Base-by-base conservation (phyloP, 1,284 basidiomycete species). In the Apiotrichum siamense region DNA sequence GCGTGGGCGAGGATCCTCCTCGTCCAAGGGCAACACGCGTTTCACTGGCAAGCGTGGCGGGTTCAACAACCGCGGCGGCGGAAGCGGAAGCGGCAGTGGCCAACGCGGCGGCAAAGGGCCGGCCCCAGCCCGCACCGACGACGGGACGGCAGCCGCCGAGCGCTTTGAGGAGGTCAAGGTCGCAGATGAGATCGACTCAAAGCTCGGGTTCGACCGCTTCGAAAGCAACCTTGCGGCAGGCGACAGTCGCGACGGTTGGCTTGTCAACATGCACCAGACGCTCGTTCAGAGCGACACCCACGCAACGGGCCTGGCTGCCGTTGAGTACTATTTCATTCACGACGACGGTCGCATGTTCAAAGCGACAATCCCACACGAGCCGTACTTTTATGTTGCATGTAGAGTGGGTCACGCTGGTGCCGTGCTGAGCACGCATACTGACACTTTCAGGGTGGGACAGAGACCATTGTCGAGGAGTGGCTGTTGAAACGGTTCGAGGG, bases 191-290 rank as follows among this genome's bases (percentile, higher is more conserved):
- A 83, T 97, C 25, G 94, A 99, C 65, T 89, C 90, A 72, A 88
- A 87, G 69, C 78, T 98, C 25, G 96, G 96, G 0, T 98, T 98
- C 72, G 78, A 79, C 38, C 78, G 84, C 49, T 78, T 88, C 47
- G 83, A 88, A 57, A 76, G 76, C 53, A 66, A 62, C 1, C 53
- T 66, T 13, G 70, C 66, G 10, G 85, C 86, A 60, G 89, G 88
- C 0, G 75, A 79, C 9, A 76, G 76, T 60, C 81, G 78, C 62
- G 86, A 88, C 52, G 92, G 90, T 1, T 98, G 96, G 96, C 78
- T 99, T 67, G 85, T 99, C 56, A 97, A 97, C 71, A 98, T 99
- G 93, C 94, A 96, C 72, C 52, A 91, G 83, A 97, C 91, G 0
- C 75, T 96, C 5, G 71, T 96, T 18, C 87, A 88, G 70, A 90